Percentiles rank a stretch among this genome's conserved stretches.
phyloP scores from a whole-genome alignment of 2,329 filamentous ascomycete species.

The Penicillium sp. region DNA sequence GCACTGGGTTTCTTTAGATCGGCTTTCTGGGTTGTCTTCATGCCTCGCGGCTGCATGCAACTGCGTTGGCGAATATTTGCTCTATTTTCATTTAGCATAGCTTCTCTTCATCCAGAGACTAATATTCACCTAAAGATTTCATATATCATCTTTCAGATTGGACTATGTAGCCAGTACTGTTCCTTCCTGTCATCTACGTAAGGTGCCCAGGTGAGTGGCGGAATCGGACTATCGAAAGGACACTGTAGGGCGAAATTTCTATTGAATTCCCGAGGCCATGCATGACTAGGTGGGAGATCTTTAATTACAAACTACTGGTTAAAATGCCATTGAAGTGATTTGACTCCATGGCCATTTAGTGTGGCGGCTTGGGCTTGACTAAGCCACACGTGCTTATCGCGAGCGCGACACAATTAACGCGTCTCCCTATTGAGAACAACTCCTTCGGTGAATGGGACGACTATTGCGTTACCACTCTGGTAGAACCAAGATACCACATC shows the following conservation, averaged over 20 bases:
- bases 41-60: constrained; percentile 14
- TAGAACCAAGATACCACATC: neutral
- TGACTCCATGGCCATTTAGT: neutral
- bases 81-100: constrained; percentile 7
- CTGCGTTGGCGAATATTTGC: neutral
- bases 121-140: constrained; percentile 14
- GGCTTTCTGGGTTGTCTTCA: constrained; percentile 6
- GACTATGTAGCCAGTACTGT: neutral
- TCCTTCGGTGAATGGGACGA: constrained; percentile 13
- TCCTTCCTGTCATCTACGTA: neutral
- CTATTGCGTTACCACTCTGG: constrained; percentile 1
- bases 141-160: neutral
- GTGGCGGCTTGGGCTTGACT: constrained; percentile 6
- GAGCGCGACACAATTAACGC: constrained; percentile 26
- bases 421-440: constrained; percentile 16
- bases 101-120: constrained; percentile 14
- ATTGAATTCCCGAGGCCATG: no score
- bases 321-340: no score
- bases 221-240: no score
- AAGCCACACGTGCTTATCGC: constrained; percentile 27
- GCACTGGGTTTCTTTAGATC: constrained; percentile 3
- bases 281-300: no score
- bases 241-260: no score
- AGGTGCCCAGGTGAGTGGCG: no score
- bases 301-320: no score